Evolutionary conservation across 805 yeast species (phyloP).

Genomic region (Barnettozyma populi): DNA sequence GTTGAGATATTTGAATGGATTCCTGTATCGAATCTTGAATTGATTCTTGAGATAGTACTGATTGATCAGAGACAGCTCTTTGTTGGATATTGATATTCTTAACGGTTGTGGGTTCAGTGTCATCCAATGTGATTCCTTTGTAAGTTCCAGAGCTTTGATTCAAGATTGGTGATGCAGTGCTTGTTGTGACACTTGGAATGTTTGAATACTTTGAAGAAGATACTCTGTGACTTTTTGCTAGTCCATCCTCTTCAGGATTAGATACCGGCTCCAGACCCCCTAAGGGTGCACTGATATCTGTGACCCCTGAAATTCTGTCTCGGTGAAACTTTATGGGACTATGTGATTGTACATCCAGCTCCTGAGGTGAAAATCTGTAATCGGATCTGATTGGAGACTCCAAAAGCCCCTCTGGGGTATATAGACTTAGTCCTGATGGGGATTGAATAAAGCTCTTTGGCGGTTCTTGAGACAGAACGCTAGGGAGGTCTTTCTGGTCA

Average conservation of each 20-base stretch:
- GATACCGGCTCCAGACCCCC: no score
- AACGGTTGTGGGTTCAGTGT: background rate
- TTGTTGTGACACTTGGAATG: background rate
- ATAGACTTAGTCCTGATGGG: slow-evolving; percentile 6
- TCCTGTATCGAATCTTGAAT: slow-evolving; percentile 17
- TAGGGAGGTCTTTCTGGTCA: background rate
- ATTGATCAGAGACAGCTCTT: slow-evolving; percentile 5
- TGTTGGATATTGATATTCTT: background rate
- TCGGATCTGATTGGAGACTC: background rate
- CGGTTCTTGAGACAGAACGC: background rate
- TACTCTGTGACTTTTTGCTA: background rate
- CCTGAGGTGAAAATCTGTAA: slow-evolving; percentile 3
- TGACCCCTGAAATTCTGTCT: background rate
- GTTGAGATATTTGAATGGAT: slow-evolving; percentile 11
- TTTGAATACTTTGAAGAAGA: slow-evolving; percentile 1
- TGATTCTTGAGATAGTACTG: slow-evolving; percentile 2
- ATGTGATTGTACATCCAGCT: background rate
- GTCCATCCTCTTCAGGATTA: background rate
- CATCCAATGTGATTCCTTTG: background rate
- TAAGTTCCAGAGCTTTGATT: background rate
- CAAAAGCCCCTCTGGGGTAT: slow-evolving; percentile 4
- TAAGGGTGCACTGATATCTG: background rate
- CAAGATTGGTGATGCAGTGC: background rate
- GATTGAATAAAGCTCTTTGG: slow-evolving; percentile 1
- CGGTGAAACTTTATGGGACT: slow-evolving; percentile 3